Evolutionary conservation across 2,329 filamentous ascomycete genomes (phyloP).

Genomic region (Hymenoscyphus infarciens): DNA sequence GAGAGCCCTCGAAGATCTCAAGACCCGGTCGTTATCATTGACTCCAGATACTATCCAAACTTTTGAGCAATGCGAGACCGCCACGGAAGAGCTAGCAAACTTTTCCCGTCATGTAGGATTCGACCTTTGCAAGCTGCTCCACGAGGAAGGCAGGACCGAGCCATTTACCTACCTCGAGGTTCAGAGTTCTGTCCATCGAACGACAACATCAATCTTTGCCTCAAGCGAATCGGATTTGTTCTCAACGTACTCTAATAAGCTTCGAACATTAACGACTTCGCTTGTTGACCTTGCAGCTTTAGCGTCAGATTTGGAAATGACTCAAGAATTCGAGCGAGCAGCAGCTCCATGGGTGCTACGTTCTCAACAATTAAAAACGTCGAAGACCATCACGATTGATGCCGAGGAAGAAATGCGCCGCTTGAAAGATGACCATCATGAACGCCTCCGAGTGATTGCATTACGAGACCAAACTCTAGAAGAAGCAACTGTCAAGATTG

Average conservation of each 20-base stretch:
- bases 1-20: constrained; percentile 73
- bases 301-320: constrained; percentile 66
- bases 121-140: constrained; percentile 61
- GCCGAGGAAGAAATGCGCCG: constrained; percentile 80
- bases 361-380: constrained; percentile 75
- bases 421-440: constrained; percentile 75
- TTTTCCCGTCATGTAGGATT: constrained; percentile 64
- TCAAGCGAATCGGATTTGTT: constrained; percentile 66
- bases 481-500: constrained; percentile 86
- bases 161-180: constrained; percentile 66
- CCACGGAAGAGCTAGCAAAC: constrained; percentile 61
- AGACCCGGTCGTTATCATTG: constrained; percentile 70
- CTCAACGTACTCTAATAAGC: constrained; percentile 61
- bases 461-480: constrained; percentile 79
- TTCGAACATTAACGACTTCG: constrained; percentile 60
- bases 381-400: constrained; percentile 76
- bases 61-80: constrained; percentile 67
- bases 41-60: constrained; percentile 61
- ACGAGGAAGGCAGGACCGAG: constrained; percentile 68
- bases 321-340: constrained; percentile 73
- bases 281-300: constrained; percentile 69
- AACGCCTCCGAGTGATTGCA: constrained; percentile 68
- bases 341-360: constrained; percentile 80
- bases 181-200: constrained; percentile 56
- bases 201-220: constrained; percentile 49